Conservation (phyloP, 108 stramenopile species). For the Fragilariopsis cylindrus region DNA sequence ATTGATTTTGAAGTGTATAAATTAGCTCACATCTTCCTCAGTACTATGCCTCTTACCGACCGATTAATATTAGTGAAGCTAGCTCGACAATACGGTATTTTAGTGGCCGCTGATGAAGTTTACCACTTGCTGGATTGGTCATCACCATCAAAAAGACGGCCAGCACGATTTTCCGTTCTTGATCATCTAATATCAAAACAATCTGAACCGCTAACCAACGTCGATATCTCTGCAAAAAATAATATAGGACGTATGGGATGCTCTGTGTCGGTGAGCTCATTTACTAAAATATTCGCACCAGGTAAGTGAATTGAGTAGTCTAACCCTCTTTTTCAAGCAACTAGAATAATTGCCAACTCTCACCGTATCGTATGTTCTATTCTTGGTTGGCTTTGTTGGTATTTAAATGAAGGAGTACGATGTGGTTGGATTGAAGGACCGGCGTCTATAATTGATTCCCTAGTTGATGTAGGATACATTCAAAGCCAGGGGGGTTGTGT, state of each 20-base stretch:
- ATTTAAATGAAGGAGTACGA: conserved; percentile 37
- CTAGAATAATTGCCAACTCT: too few relatives aligned
- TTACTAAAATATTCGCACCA: conserved; percentile 75
- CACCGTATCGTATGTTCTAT: too few relatives aligned
- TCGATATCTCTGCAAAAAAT: background rate
- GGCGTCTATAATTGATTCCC: conserved; percentile 35
- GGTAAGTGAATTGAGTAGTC: background rate
- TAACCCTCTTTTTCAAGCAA: too few relatives aligned
- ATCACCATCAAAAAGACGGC: conserved; percentile 22
- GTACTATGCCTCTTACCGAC: conserved; percentile 49
- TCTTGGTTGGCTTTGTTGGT: too few relatives aligned
- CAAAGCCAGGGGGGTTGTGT: conserved; percentile 63
- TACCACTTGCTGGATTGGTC: conserved; percentile 77
- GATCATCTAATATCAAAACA: conserved; percentile 14
- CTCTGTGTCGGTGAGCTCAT: conserved; percentile 71
- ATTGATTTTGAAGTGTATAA: too few relatives aligned
- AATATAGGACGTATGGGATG: conserved; percentile 30
- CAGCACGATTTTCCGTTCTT: conserved; percentile 53
- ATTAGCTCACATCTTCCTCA: too few relatives aligned
- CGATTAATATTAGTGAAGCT: conserved; percentile 43
- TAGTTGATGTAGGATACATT: conserved; percentile 59
- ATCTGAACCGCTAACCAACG: background rate
- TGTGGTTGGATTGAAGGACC: conserved; percentile 77
- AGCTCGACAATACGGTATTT: conserved; percentile 46
- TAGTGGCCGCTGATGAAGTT: conserved; percentile 71